Evolutionary conservation across 83 land plant species (phyloP).

Genomic region (Picea mariana): DNA sequence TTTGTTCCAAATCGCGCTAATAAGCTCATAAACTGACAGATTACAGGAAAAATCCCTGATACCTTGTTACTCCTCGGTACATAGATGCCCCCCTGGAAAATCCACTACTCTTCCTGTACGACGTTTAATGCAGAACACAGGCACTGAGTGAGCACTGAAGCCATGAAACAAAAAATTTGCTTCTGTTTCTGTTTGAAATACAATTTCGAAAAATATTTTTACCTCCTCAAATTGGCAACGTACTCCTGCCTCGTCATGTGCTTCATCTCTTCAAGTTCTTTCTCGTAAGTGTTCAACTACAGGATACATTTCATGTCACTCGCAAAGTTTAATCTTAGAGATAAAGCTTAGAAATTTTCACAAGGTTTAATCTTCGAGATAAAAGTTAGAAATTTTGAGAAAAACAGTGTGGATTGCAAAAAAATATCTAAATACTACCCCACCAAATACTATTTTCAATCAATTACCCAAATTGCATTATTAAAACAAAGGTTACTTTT

Average conservation of each 20-base stretch:
- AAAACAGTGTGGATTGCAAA: too few relatives aligned
- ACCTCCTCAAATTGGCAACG: conserved; percentile 91
- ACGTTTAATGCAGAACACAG: neutral
- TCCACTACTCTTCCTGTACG: conserved; percentile 80
- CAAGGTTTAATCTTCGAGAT: too few relatives aligned
- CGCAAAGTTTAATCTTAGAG: too few relatives aligned
- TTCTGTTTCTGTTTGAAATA: neutral
- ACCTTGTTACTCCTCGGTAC: conserved; percentile 91
- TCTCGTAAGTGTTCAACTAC: conserved; percentile 75
- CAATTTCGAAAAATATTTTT: neutral
- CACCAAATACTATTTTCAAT: too few relatives aligned
- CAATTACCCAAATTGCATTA: too few relatives aligned
- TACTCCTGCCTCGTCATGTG: conserved; percentile 88
- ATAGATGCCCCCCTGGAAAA: conserved; percentile 89
- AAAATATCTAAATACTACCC: too few relatives aligned
- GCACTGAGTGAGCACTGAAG: neutral
- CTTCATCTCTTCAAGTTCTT: conserved; percentile 90
- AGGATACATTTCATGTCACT: too few relatives aligned
- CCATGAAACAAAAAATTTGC: neutral
- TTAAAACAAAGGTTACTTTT: too few relatives aligned
- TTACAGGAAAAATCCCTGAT: too few relatives aligned
- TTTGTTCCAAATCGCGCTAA: neutral
- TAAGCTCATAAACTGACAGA: neutral
- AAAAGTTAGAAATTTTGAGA: too few relatives aligned
- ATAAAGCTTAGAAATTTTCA: too few relatives aligned